Conservation (phyloP, 805 yeast genomes). For the Starmerella apis region DNA sequence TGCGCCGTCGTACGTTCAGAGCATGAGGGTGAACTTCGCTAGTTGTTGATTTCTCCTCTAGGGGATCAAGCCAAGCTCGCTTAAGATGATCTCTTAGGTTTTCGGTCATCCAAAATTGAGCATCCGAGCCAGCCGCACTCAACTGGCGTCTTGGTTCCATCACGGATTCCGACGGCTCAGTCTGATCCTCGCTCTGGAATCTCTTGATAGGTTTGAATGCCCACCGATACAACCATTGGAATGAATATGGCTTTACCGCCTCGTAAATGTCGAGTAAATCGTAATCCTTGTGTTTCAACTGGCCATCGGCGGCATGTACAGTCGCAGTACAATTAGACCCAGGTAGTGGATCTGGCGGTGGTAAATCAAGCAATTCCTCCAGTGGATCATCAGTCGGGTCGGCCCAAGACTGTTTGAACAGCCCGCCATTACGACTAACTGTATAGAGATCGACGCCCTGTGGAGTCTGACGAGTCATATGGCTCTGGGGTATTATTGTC, state of each 20-base stretch:
- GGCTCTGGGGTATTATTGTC: slow-evolving; percentile 21
- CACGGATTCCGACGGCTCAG: not conserved
- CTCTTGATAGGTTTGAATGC: slow-evolving; percentile 6
- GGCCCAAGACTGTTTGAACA: slow-evolving; percentile 19
- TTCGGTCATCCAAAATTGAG: not conserved
- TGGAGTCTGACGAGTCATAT: slow-evolving; percentile 6
- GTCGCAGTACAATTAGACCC: not conserved
- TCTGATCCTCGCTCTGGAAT: not conserved
- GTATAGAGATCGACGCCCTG: slow-evolving; percentile 12
- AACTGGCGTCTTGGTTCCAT: not conserved
- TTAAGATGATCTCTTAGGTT: slow-evolving; percentile 17
- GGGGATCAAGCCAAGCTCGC: slow-evolving; percentile 26
- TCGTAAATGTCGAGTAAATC: not conserved
- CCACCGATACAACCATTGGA: slow-evolving; percentile 11
- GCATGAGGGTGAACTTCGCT: slow-evolving; percentile 12
- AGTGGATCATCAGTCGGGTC: not conserved
- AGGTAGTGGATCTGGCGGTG: slow-evolving; percentile 7
- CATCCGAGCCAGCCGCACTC: not conserved
- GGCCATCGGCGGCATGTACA: not conserved
- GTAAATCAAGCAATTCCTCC: slow-evolving; percentile 3
- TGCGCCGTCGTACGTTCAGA: not conserved
- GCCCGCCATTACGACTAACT: slow-evolving; percentile 21
- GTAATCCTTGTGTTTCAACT: slow-evolving; percentile 7
- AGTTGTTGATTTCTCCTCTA: slow-evolving; percentile 20
- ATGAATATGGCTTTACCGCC: slow-evolving; percentile 6